Conservation (phyloP, 768 basidiomycete species). For the Psilocybe sp. region DNA sequence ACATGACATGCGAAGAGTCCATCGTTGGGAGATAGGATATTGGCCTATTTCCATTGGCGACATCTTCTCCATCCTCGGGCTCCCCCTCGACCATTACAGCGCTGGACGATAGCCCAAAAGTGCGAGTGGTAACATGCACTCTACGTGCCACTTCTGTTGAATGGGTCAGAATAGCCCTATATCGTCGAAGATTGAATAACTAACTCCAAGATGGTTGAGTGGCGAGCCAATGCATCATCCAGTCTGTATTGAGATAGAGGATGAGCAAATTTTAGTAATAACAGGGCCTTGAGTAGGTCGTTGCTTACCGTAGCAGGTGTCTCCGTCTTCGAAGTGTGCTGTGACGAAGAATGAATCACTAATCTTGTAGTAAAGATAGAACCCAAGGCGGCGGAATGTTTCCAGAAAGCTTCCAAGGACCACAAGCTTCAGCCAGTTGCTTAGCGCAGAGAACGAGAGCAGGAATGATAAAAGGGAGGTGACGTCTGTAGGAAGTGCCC, state of each 20-base stretch:
- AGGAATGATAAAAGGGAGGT: conserved; percentile 40
- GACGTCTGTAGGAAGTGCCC: conserved; percentile 14
- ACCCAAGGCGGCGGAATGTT: conserved; percentile 45
- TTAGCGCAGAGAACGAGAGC: conserved; percentile 51
- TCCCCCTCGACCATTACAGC: conserved; percentile 35
- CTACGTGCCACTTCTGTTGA: conserved; percentile 38
- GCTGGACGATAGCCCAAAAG: conserved; percentile 31
- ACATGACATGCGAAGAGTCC: conserved; percentile 36
- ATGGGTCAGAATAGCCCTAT: conserved; percentile 15
- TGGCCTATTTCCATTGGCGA: conserved; percentile 24
- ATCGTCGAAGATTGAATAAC: conserved; percentile 14
- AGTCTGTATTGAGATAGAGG: conserved; percentile 36
- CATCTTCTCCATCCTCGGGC: conserved; percentile 24
- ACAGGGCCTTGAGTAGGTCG: neutral
- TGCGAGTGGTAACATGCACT: conserved; percentile 46
- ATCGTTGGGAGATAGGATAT: conserved; percentile 44
- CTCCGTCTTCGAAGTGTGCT: conserved; percentile 56
- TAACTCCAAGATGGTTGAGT: conserved; percentile 57
- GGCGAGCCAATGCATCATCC: conserved; percentile 72
- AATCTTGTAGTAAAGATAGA: conserved; percentile 38
- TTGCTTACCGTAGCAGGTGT: conserved; percentile 51
- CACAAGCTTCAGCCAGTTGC: conserved; percentile 65
- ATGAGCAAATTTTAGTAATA: conserved; percentile 1
- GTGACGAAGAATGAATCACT: conserved; percentile 60
- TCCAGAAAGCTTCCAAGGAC: conserved; percentile 63